phyloP scores from a whole-genome alignment of 1,284 basidiomycete genomes.

The Apiotrichum gracile region DNA sequence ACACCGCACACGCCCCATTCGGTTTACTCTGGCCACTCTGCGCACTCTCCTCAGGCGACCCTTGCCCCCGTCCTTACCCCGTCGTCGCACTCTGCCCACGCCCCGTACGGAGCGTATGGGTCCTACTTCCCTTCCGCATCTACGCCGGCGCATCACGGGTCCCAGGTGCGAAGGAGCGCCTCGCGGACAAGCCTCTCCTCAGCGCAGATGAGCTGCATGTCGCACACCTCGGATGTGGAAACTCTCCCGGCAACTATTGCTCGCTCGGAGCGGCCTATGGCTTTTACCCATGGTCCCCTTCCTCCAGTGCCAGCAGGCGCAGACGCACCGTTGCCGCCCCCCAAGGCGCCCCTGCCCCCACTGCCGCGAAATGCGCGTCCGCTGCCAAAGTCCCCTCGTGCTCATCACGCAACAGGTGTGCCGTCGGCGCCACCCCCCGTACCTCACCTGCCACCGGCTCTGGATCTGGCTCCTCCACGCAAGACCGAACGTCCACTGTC shows the following conservation, averaged over 20 bases:
- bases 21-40: neutral
- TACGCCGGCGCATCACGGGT: too few relatives aligned
- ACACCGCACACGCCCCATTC: neutral
- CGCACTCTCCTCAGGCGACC: neutral
- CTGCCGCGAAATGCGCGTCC: neutral
- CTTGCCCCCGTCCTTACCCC: neutral
- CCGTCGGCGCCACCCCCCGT: neutral
- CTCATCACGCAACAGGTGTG: neutral
- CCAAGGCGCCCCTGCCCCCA: neutral
- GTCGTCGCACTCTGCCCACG: neutral
- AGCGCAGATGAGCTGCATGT: neutral
- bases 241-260: neutral
- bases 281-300: too few relatives aligned
- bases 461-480: too few relatives aligned
- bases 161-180: too few relatives aligned
- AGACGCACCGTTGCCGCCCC: neutral
- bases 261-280: neutral
- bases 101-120: neutral
- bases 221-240: neutral
- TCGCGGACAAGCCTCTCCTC: neutral
- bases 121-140: neutral
- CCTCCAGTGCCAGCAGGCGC: neutral
- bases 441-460: neutral
- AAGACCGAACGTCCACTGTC: too few relatives aligned
- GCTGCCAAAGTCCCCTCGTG: neutral